Conservation (phyloP, 768 basidiomycete genomes). For the Thelephora ganbajun region DNA sequence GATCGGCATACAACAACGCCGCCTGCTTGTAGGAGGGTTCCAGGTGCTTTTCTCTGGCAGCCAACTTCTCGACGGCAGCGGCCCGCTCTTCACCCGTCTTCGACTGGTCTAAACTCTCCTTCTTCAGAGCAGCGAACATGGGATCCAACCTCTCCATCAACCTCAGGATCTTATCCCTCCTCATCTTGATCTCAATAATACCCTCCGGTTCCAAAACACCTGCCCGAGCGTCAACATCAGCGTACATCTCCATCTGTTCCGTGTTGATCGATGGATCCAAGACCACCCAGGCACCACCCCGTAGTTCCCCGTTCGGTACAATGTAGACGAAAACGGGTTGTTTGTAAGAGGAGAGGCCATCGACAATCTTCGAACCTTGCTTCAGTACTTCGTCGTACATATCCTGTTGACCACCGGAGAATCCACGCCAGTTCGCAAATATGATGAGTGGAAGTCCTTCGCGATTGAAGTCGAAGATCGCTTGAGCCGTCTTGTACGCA, state of each 20-base stretch:
- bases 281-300: constrained; percentile 99
- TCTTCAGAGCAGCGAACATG: constrained; percentile 69
- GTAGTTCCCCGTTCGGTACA: constrained; percentile 94
- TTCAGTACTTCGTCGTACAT: constrained; percentile 98
- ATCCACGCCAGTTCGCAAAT: constrained; percentile 99
- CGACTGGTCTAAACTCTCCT: constrained; percentile 59
- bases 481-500: constrained; percentile 98
- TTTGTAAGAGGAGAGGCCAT: constrained; percentile 92
- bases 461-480: constrained; percentile 96
- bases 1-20: constrained; percentile 87
- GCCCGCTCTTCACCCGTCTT: constrained; percentile 67
- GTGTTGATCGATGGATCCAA: constrained; percentile 96
- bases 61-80: constrained; percentile 50
- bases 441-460: constrained; percentile 95
- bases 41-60: constrained; percentile 64
- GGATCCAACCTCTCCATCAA: constrained; percentile 92
- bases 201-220: constrained; percentile 97
- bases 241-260: constrained; percentile 99
- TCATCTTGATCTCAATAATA: constrained; percentile 95
- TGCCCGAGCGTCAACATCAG: constrained; percentile 88
- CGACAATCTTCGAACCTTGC: constrained; percentile 97
- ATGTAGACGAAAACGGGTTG: constrained; percentile 98
- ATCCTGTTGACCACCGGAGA: constrained; percentile 98
- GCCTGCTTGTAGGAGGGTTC: constrained; percentile 90
- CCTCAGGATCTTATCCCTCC: constrained; percentile 78